Conservation (phyloP, 2,329 filamentous ascomycete species). For the Colletotrichum sp. region DNA sequence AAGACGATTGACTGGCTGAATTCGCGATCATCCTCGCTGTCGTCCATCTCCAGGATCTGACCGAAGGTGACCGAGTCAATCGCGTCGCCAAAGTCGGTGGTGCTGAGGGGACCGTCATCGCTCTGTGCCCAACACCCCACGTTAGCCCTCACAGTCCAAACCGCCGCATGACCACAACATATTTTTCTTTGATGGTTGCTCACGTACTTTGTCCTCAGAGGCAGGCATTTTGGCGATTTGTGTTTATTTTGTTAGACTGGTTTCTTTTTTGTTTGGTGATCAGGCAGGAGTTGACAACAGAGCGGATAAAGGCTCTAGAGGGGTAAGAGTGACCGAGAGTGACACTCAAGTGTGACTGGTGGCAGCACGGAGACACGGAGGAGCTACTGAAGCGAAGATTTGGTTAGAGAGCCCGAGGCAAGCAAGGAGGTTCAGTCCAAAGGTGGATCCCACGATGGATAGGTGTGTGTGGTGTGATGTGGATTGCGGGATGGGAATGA, state of each 20-base stretch:
- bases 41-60: slow-evolving; percentile 99
- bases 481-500: neutral
- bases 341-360: neutral
- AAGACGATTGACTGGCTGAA: slow-evolving; percentile 90
- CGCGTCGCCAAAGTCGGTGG: slow-evolving; percentile 64
- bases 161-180: slow-evolving; percentile 25
- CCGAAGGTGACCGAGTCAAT: slow-evolving; percentile 85
- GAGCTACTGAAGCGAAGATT: slow-evolving; percentile 12
- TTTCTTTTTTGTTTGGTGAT: neutral
- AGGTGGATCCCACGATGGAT: slow-evolving; percentile 18
- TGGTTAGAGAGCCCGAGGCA: slow-evolving; percentile 6
- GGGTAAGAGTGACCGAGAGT: slow-evolving; percentile 2
- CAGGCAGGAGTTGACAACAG: neutral
- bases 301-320: neutral
- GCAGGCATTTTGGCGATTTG: slow-evolving; percentile 18
- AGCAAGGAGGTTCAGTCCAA: slow-evolving; percentile 8
- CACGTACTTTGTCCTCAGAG: slow-evolving; percentile 36
- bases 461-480: neutral
- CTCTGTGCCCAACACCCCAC: slow-evolving; percentile 21
- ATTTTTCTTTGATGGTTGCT: slow-evolving; percentile 25
- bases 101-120: slow-evolving; percentile 28
- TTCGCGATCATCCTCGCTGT: slow-evolving; percentile 81
- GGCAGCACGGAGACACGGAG: slow-evolving; percentile 9
- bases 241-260: neutral
- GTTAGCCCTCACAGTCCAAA: slow-evolving; percentile 18